Conservation (phyloP, 768 basidiomycete species). For the Calocera cornea region DNA sequence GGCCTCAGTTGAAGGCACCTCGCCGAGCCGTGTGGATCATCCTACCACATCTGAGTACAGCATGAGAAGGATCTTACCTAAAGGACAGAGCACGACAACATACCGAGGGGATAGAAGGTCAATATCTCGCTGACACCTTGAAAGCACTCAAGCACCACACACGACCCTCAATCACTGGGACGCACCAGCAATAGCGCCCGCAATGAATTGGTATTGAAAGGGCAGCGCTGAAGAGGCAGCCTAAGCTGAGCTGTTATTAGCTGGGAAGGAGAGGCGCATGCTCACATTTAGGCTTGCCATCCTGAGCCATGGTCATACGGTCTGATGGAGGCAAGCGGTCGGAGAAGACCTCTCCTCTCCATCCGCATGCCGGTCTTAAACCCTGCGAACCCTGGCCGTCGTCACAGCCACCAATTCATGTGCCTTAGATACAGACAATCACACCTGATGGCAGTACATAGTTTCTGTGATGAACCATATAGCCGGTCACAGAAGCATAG, state of each 20-base stretch:
- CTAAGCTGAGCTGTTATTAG: neutral
- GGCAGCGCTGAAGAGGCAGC: conserved; percentile 45
- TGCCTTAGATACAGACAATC: too few species aligned
- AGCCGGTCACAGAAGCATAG: too few species aligned
- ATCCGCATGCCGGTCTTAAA: too few species aligned
- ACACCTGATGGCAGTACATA: too few species aligned
- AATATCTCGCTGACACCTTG: conserved; percentile 28
- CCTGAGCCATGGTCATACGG: neutral
- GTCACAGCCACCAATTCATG: too few species aligned
- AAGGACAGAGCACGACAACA: conserved; percentile 23
- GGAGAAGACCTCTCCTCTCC: too few species aligned
- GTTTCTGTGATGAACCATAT: too few species aligned
- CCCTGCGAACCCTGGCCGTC: too few species aligned
- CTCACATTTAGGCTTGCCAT: neutral
- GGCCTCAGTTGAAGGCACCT: neutral
- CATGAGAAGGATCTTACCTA: neutral
- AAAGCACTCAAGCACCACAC: conserved; percentile 30
- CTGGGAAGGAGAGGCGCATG: neutral
- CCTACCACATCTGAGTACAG: conserved; percentile 67
- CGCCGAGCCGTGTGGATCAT: conserved; percentile 15
- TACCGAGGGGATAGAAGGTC: conserved; percentile 83
- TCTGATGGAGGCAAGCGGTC: too few species aligned
- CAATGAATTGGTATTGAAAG: conserved; percentile 78
- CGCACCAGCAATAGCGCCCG: conserved; percentile 87
- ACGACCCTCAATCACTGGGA: conserved; percentile 32